Conservation (phyloP, 306 rosid species). For the Hippophae gyantsensis region DNA sequence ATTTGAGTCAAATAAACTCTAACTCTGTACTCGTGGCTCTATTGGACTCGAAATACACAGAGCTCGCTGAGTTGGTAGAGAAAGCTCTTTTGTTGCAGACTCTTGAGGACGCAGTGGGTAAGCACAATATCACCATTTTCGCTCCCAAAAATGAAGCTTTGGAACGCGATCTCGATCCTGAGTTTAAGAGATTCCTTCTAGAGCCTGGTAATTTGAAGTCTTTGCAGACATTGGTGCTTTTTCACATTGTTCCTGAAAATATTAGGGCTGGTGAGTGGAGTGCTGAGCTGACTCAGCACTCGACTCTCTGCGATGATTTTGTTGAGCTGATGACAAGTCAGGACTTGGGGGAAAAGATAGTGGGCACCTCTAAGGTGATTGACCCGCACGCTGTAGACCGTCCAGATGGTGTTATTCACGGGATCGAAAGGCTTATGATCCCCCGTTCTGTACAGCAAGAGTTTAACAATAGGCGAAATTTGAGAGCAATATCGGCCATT, state of each 20-base stretch:
- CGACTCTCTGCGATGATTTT: slow-evolving; percentile 8
- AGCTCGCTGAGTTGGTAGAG: slow-evolving; percentile 25
- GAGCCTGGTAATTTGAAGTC: slow-evolving; percentile 22
- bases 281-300: slow-evolving; percentile 6
- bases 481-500: slow-evolving; percentile 16
- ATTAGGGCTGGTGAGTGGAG: slow-evolving; percentile 14
- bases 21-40: slow-evolving; percentile 25
- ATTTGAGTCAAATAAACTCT: slow-evolving; percentile 14
- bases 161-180: slow-evolving; percentile 25
- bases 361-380: slow-evolving; percentile 15
- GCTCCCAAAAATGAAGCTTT: slow-evolving; percentile 25
- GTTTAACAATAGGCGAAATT: slow-evolving; percentile 21
- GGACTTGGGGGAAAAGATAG: slow-evolving; percentile 16
- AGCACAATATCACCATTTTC: slow-evolving; percentile 22
- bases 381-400: slow-evolving; percentile 21
- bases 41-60: slow-evolving; percentile 25
- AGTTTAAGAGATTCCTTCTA: slow-evolving; percentile 22
- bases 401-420: slow-evolving; percentile 24
- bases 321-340: slow-evolving; percentile 7
- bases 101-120: slow-evolving; percentile 19
- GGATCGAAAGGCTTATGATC: slow-evolving; percentile 20
- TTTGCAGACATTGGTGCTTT: slow-evolving; percentile 18
- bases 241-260: slow-evolving; percentile 22
- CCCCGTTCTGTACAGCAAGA: slow-evolving; percentile 22
- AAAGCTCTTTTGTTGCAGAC: slow-evolving; percentile 18